Evolutionary conservation across 2,329 filamentous ascomycete species (phyloP).

Genomic region (Harringtonia aguacate): DNA sequence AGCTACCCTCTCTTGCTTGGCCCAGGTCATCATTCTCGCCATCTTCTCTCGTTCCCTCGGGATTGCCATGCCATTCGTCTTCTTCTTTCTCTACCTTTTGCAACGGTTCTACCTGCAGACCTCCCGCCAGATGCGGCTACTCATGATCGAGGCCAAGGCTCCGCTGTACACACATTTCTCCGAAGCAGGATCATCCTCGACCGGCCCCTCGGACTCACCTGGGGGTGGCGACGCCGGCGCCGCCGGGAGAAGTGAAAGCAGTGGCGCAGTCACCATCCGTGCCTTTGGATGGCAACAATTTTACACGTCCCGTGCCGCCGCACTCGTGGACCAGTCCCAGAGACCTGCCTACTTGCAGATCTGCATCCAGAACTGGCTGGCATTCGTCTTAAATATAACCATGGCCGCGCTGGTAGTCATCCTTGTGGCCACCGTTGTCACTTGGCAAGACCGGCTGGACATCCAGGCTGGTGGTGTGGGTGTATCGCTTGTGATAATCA

Average conservation of each 20-base stretch:
- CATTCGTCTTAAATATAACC: not conserved
- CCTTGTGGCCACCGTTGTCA: not conserved
- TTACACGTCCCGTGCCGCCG: not conserved
- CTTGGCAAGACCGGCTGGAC: not conserved
- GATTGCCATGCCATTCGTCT: no score
- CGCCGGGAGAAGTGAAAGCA: no score
- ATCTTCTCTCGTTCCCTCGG: no score
- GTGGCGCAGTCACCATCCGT: no score
- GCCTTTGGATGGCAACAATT: not conserved
- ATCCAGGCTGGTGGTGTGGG: not conserved
- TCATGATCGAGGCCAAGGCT: no score
- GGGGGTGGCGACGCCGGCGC: not conserved
- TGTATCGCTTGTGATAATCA: no score
- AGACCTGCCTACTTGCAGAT: not conserved
- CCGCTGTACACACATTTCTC: not conserved
- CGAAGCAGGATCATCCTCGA: no score
- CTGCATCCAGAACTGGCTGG: slow-evolving; percentile 3
- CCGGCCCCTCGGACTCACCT: no score
- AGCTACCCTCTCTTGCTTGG: no score
- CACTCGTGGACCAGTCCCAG: not conserved
- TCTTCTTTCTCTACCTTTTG: not conserved
- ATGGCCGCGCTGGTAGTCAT: not conserved
- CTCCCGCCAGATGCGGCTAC: slow-evolving; percentile 1
- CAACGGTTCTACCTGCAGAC: slow-evolving; percentile 3
- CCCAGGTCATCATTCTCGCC: no score